Base-by-base conservation (phyloP, 257 asterid genomes). In the Solanum paucissectum region DNA sequence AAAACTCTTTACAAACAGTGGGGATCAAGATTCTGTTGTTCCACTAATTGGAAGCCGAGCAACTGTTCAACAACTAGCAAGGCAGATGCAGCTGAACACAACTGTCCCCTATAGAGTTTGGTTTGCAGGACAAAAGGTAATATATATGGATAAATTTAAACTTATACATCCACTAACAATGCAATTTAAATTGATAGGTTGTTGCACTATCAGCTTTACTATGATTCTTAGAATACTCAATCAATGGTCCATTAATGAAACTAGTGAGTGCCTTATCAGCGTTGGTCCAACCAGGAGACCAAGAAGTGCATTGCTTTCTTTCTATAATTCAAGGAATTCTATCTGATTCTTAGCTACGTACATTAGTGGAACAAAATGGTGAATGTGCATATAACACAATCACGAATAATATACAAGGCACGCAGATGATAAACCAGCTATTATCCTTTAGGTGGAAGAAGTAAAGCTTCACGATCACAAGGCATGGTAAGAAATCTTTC, bases 271-370 rank as follows among this genome's bases (percentile, higher is more conserved):
- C 95, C 91, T 95, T 95, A 86, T 96, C 95, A 29, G 96, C 98
- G 88, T 91, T 94, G 91, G 96, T 94, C 99, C 98, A 96, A 87
- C 99, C 98, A 7, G 98, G 99, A 9, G 99, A 92, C 99, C 98
- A 96, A 96, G 98, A 89, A 96, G 98, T 20, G 98, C 99, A 62
- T 96, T 96, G 91, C 99, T 96, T 87, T 97, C 97, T 83, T 92
- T 94, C 91, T 96, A 98, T 25, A 88, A 89, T 25, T 95, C 98
- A 69, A 13, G 9, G 40, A 12, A 69, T 69, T 69, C 79, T 71
- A 33, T 33, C 79, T 72, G 44, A 72, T 16, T 33, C 14, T 72
- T 34, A 33, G 77, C 25, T 34, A 34, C 5, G 36, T 32, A 71
- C 3, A 69, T 4, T 71, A 71, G 13, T 33, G 42, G 79, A 72